phyloP scores from a whole-genome alignment of 2,329 filamentous ascomycete species.

The Curvularia spicifera region DNA sequence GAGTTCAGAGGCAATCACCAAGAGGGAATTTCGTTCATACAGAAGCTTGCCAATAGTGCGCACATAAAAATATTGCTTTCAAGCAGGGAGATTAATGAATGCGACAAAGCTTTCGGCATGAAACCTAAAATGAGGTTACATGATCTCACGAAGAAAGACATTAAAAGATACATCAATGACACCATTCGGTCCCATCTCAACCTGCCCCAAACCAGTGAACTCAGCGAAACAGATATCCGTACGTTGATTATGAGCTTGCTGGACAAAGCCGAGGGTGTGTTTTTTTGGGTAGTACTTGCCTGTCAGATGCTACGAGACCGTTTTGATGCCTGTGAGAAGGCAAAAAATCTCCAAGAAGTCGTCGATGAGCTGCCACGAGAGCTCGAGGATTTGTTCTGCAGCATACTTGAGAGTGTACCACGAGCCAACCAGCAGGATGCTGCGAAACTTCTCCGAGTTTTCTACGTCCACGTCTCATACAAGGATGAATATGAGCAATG shows the following conservation, averaged over 20 bases:
- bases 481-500: too few species aligned
- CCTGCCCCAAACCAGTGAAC: neutral
- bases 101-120: neutral
- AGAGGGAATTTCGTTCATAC: neutral
- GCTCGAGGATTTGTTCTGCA: neutral
- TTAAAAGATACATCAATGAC: neutral
- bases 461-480: too few species aligned
- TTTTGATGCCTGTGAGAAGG: neutral
- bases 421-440: neutral
- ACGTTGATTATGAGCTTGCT: neutral
- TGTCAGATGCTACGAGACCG: neutral
- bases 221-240: neutral
- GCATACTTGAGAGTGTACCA: neutral
- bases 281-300: constrained; percentile 6
- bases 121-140: neutral
- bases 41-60: neutral
- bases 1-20: constrained; percentile 4
- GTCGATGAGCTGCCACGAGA: neutral
- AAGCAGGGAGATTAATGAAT: neutral
- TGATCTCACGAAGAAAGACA: neutral
- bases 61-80: constrained; percentile 2
- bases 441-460: neutral
- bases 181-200: neutral
- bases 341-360: neutral
- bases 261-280: neutral